phyloP scores from a whole-genome alignment of 257 asterid genomes.

The Solanum sparsipilum region DNA sequence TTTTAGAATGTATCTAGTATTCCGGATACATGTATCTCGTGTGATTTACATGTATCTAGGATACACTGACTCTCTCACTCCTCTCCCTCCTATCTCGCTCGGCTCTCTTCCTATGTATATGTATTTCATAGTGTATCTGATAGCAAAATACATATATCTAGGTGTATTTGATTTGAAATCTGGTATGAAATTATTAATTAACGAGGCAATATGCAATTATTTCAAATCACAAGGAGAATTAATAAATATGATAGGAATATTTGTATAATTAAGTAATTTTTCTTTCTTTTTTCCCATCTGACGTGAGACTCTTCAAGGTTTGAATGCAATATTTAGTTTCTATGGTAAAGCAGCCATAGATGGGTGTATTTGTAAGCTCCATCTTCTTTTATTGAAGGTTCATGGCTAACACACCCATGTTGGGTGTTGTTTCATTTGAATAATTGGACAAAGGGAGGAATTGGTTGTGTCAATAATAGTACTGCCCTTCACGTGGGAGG shows the following conservation, averaged over 20 bases:
- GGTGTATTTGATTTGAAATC: neutral
- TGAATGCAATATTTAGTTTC: neutral
- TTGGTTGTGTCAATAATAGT: slow-evolving; percentile 3
- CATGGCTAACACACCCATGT: neutral
- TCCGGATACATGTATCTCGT: neutral
- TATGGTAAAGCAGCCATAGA: neutral
- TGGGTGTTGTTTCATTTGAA: neutral
- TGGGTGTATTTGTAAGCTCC: neutral
- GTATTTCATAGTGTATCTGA: neutral
- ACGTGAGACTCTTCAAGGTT: neutral
- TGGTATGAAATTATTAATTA: too few relatives aligned
- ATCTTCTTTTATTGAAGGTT: neutral
- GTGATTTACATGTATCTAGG: neutral
- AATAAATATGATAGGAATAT: too few relatives aligned
- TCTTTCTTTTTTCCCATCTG: too few relatives aligned
- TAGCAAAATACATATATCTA: too few relatives aligned
- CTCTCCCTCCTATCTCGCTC: neutral
- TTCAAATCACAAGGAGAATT: too few relatives aligned
- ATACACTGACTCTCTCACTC: neutral
- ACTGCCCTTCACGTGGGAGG: slow-evolving; percentile 32
- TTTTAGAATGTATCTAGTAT: neutral
- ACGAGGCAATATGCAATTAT: neutral
- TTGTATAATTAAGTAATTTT: too few relatives aligned
- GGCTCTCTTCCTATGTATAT: neutral
- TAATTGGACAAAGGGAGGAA: neutral